Percentiles rank a stretch among this genome's conserved stretches.
These are phyloP conservation scores for Scytalidium sp. DNA, from an alignment of 2,329 filamentous ascomycete genomes.

Conservation along the genomic window DNA sequence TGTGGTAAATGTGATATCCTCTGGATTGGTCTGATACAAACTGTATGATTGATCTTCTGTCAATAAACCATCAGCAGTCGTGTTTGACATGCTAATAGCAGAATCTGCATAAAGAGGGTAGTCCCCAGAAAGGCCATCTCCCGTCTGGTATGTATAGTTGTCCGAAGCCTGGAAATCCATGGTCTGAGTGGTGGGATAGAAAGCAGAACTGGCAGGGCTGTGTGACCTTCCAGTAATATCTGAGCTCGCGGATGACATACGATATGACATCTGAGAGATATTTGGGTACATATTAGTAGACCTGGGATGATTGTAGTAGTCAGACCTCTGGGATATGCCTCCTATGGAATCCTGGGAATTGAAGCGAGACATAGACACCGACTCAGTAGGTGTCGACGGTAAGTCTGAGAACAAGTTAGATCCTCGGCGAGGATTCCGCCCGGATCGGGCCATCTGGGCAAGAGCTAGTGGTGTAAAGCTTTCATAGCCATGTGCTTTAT, in stretches of 20 bases:
- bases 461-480: conserved; percentile 15
- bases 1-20: conserved; percentile 13
- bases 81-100: conserved; percentile 13
- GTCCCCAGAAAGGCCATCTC: conserved; percentile 20
- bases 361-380: conserved; percentile 24
- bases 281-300: conserved; percentile 23
- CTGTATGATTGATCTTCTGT: conserved; percentile 16
- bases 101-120: conserved; percentile 19
- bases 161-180: conserved; percentile 25
- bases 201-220: conserved; percentile 23
- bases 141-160: conserved; percentile 20
- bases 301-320: conserved; percentile 23
- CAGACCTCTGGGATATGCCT: conserved; percentile 22
- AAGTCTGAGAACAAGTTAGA: conserved; percentile 14
- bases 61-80: conserved; percentile 16
- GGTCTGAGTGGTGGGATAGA: conserved; percentile 24
- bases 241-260: conserved; percentile 27
- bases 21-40: conserved; percentile 18
- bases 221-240: conserved; percentile 27
- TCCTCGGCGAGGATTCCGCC: conserved; percentile 12
- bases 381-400: conserved; percentile 18
- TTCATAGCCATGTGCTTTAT: conserved; percentile 23
- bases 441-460: conserved; percentile 17
- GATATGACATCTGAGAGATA: conserved; percentile 24
- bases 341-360: conserved; percentile 26